A percentile compares a stretch with the other conserved stretches of the same genome.
These are phyloP conservation scores for Panellus pusillus DNA, from an alignment of 768 basidiomycete species.

Conservation along the genomic window DNA sequence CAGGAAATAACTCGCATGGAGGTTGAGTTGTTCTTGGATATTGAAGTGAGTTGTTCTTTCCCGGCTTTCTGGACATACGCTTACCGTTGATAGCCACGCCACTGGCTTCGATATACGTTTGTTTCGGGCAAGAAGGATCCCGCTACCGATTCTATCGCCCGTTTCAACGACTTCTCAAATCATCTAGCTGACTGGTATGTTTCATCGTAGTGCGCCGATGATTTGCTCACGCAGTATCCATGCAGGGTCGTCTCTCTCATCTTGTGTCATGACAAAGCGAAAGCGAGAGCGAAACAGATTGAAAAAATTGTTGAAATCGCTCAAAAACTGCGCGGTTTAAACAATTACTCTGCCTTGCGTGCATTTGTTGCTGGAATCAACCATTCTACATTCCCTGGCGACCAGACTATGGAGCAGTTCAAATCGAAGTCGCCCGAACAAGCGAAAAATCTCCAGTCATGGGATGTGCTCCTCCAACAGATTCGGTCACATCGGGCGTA, in stretches of 20 bases:
- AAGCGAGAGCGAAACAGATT: slow-evolving; percentile 74
- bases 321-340: slow-evolving; percentile 71
- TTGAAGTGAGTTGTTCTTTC: slow-evolving; percentile 53
- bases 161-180: slow-evolving; percentile 77
- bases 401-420: slow-evolving; percentile 75
- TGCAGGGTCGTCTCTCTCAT: slow-evolving; percentile 89
- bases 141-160: slow-evolving; percentile 66
- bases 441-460: slow-evolving; percentile 77
- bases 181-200: slow-evolving; percentile 81
- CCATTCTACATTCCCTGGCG: slow-evolving; percentile 74
- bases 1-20: slow-evolving; percentile 83
- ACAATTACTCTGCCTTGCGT: slow-evolving; percentile 92
- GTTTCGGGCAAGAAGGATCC: slow-evolving; percentile 65
- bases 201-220: background rate
- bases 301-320: slow-evolving; percentile 90
- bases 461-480: slow-evolving; percentile 82
- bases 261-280: slow-evolving; percentile 79
- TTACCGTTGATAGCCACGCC: slow-evolving; percentile 61
- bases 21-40: slow-evolving; percentile 66
- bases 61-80: background rate
- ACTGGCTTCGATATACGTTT: slow-evolving; percentile 83
- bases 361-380: slow-evolving; percentile 95
- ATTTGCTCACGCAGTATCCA: slow-evolving; percentile 3
- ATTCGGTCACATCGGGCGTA: slow-evolving; percentile 87
- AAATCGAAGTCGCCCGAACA: slow-evolving; percentile 63